Conservation (phyloP, 108 stramenopile genomes). For the Craspedostauros australis region DNA sequence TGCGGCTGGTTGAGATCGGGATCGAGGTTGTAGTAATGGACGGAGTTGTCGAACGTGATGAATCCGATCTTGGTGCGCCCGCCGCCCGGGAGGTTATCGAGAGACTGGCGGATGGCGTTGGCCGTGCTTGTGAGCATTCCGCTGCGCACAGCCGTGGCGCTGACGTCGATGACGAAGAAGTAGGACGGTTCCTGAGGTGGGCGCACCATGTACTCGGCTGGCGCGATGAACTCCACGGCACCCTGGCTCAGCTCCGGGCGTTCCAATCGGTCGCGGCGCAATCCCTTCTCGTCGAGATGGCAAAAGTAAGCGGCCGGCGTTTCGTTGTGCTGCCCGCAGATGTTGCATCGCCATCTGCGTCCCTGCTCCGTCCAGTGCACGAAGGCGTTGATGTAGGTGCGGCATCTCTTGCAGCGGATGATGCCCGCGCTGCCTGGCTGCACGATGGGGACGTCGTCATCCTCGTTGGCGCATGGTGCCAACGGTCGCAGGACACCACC, state of each 20-base stretch:
- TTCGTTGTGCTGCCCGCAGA: constrained; percentile 93
- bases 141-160: constrained; percentile 71
- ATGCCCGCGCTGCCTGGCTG: constrained; percentile 94
- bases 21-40: constrained; percentile 95
- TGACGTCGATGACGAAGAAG: constrained; percentile 96
- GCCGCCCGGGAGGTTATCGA: constrained; percentile 88
- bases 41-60: constrained; percentile 89
- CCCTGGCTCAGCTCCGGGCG: constrained; percentile 89
- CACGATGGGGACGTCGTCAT: constrained; percentile 74
- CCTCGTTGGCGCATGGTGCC: constrained; percentile 44
- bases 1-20: constrained; percentile 78
- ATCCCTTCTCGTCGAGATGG: constrained; percentile 88
- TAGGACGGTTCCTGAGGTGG: constrained; percentile 96
- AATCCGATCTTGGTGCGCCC: constrained; percentile 89
- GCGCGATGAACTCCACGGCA: constrained; percentile 91
- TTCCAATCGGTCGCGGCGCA: constrained; percentile 79
- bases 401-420: constrained; percentile 95
- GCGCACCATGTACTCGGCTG: constrained; percentile 98
- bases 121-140: constrained; percentile 84
- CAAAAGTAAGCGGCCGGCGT: constrained; percentile 90
- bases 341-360: constrained; percentile 95
- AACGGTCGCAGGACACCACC: constrained; percentile 78
- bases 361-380: constrained; percentile 96
- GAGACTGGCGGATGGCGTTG: constrained; percentile 68
- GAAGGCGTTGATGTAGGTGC: constrained; percentile 99